Evolutionary conservation across 805 yeast genomes (phyloP).

Genomic region (Wickerhamomyces queroliae): DNA sequence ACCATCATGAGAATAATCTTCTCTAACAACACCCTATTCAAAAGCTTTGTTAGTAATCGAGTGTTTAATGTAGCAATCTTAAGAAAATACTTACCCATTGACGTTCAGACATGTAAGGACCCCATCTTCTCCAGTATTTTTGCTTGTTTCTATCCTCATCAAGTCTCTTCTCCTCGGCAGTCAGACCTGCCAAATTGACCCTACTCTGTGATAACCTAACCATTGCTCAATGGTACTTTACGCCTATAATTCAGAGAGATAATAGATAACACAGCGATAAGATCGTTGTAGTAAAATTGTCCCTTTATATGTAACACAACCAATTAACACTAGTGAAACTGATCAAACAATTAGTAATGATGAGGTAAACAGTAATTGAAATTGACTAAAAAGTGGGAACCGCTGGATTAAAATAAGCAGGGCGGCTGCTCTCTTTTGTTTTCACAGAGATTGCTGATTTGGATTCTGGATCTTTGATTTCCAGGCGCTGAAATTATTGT

Average conservation of each 20-base stretch:
- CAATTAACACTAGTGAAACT: no score
- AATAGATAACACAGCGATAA: no score
- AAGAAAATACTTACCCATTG: slow-evolving; percentile 48
- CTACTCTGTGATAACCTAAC: slow-evolving; percentile 17
- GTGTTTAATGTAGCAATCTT: no score
- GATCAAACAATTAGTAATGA: no score
- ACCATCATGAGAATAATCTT: slow-evolving; percentile 81
- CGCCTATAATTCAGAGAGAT: no score
- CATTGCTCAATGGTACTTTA: background rate
- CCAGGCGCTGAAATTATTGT: no score
- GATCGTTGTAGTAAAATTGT: no score
- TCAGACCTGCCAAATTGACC: slow-evolving; percentile 21
- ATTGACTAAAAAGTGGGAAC: no score
- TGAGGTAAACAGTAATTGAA: no score
- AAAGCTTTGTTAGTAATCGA: background rate
- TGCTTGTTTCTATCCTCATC: slow-evolving; percentile 25
- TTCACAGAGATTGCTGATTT: background rate
- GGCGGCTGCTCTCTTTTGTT: no score
- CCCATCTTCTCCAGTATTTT: slow-evolving; percentile 84
- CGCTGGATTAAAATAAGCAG: no score
- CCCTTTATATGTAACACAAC: no score
- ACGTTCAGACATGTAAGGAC: slow-evolving; percentile 83
- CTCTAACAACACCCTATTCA: slow-evolving; percentile 57
- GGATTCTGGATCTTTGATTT: background rate
- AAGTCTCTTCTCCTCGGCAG: slow-evolving; percentile 30